Evolutionary conservation across 2,329 filamentous ascomycete genomes (phyloP), one percentile per base, ranked within the genome.

Genomic region (Nigrograna mackinnonii): DNA sequence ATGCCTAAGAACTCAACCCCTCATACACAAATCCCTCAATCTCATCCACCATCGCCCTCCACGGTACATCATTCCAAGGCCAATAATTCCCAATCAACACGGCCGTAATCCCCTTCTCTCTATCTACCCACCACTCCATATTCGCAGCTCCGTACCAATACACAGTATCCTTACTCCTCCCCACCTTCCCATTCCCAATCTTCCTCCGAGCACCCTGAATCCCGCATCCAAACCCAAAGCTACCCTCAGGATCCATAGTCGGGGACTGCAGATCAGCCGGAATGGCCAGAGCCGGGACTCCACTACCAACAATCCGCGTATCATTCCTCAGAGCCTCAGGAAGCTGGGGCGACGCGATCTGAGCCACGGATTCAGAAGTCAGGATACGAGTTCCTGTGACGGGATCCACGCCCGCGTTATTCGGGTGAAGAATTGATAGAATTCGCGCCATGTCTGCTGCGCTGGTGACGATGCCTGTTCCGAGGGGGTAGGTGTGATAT

Each of bases 151-250:
- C 55, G 42, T 55, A 59, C 57, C 57, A 62, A 44, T 57, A 59
- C 33, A 55, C 43, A 36, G 43, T 55, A 6, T 54, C 55, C 37
- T 48, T 53, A 5, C 50, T 49, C 17, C 54, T 41, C 4, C 55
- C 58, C 24, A 19, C 54, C 24, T 30, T 39, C 3, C 53, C 56
- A 31, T 43, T 37, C 4, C 16, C 6, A 4, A 65, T 46, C 1
- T 69, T 70, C 5, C 73, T 72, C 28, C 56, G 47, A 9, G 41
- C 48, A 0, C 55, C 77, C 21, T 82, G 65, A 71, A 83, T 76
- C 40, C 80, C 82, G 0, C 74, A 77, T n/a, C 68, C 68, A 12
- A 61, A 31, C 4, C 56, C 52, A 35, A 47, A 60, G 34, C 49
- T 54, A 14, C 57, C 58, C 32, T 64, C 53, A 1, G 67, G 67